phyloP scores from a whole-genome alignment of 495 filamentous ascomycete species.

The Aspergillus campestris region DNA sequence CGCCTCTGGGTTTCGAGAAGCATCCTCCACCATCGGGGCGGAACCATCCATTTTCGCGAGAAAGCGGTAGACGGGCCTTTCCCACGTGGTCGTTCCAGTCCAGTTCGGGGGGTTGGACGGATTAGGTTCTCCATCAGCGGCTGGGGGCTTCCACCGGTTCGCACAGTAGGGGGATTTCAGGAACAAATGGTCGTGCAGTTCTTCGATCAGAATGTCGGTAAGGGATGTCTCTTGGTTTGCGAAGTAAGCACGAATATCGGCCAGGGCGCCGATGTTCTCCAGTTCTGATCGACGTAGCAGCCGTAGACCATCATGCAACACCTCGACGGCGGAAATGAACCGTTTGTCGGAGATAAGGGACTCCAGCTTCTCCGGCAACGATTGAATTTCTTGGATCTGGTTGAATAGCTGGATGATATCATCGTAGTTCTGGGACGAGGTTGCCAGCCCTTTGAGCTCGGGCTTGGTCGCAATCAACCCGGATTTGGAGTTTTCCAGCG shows the following conservation, averaged over 20 bases:
- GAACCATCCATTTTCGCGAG: conserved; percentile 72
- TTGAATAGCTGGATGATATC: conserved; percentile 77
- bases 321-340: conserved; percentile 85
- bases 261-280: conserved; percentile 83
- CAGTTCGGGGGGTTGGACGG: conserved; percentile 37
- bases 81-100: conserved; percentile 30
- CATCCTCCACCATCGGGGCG: conserved; percentile 68
- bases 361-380: conserved; percentile 88
- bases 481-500: conserved; percentile 70
- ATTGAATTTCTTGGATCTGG: conserved; percentile 79
- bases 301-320: conserved; percentile 77
- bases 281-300: conserved; percentile 79
- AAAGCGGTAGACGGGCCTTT: conserved; percentile 65
- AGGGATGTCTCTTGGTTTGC: conserved; percentile 86
- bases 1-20: conserved; percentile 84
- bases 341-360: conserved; percentile 91
- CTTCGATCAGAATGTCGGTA: conserved; percentile 91
- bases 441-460: conserved; percentile 79
- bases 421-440: conserved; percentile 83
- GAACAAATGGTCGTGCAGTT: conserved; percentile 94
- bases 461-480: conserved; percentile 81
- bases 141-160: conserved; percentile 73
- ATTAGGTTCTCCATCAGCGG: conserved; percentile 45
- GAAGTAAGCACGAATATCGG: conserved; percentile 79
- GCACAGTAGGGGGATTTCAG: conserved; percentile 95